These are phyloP conservation scores for Hericium erinaceus DNA, from an alignment of 768 basidiomycete species.

Conservation along the genomic window DNA sequence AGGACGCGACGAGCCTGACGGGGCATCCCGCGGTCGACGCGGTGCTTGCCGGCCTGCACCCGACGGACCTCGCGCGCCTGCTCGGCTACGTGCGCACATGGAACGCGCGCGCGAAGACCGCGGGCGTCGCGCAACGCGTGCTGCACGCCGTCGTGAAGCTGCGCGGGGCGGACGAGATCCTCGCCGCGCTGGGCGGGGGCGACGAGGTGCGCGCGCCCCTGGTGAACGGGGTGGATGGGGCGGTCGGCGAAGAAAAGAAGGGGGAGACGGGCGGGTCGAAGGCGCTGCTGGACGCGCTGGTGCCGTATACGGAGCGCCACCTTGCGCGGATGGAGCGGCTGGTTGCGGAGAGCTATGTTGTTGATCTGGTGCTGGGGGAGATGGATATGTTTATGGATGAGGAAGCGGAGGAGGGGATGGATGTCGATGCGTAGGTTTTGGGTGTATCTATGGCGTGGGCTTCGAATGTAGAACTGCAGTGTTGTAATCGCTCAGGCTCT, in stretches of 20 bases:
- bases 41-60: constrained; percentile 64
- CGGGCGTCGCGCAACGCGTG: constrained; percentile 74
- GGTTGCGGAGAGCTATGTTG: constrained; percentile 90
- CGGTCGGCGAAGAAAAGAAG: constrained; percentile 24
- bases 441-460: neutral
- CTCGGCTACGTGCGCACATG: constrained; percentile 80
- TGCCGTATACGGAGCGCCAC: constrained; percentile 95
- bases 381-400: constrained; percentile 53
- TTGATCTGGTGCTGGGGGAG: constrained; percentile 82
- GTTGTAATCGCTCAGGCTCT: no score
- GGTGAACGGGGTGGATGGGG: no score
- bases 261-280: constrained; percentile 16
- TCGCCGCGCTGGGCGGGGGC: constrained; percentile 30
- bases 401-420: constrained; percentile 26
- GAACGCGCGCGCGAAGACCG: constrained; percentile 92
- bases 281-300: constrained; percentile 63
- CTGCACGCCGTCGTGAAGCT: constrained; percentile 76
- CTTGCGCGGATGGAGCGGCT: constrained; percentile 75
- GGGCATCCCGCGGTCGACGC: constrained; percentile 71
- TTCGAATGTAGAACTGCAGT: no score
- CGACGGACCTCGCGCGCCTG: constrained; percentile 70
- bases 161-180: constrained; percentile 64
- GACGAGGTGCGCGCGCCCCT: constrained; percentile 15
- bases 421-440: constrained; percentile 8
- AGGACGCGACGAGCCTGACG: constrained; percentile 36